Evolutionary conservation across 306 rosid species (phyloP).

Genomic region (Casuarina glauca): DNA sequence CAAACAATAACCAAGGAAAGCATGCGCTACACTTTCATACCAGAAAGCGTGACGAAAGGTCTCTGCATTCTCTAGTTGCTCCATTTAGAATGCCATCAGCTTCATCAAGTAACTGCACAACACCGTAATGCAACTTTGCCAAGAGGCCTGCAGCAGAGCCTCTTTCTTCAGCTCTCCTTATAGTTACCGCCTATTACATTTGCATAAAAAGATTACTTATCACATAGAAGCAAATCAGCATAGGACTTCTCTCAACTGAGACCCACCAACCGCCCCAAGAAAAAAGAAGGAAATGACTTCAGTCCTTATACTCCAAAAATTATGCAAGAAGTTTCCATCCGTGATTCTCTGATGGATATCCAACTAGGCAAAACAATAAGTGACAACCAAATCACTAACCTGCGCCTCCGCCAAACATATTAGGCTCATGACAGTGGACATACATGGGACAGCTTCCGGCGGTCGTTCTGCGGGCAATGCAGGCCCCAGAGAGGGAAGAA

Average conservation of each 20-base stretch:
- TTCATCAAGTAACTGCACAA: slow-evolving; percentile 64
- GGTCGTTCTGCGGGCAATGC: slow-evolving; percentile 51
- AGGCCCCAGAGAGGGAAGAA: slow-evolving; percentile 48
- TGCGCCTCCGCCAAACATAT: slow-evolving; percentile 83
- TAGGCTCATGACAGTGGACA: slow-evolving; percentile 62
- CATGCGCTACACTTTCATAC: slow-evolving; percentile 36
- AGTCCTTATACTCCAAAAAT: neutral
- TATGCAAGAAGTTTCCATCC: slow-evolving; percentile 2
- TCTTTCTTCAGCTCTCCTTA: slow-evolving; percentile 73
- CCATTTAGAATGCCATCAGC: slow-evolving; percentile 37
- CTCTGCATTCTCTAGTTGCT: slow-evolving; percentile 40
- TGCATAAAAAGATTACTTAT: slow-evolving; percentile 18
- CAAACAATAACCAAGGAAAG: neutral
- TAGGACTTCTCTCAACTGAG: neutral
- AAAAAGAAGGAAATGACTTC: neutral
- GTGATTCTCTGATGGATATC: slow-evolving; percentile 3
- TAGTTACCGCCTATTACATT: slow-evolving; percentile 61
- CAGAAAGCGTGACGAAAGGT: slow-evolving; percentile 48
- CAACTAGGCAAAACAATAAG: slow-evolving; percentile 5
- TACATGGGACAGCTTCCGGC: slow-evolving; percentile 54
- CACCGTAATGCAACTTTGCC: slow-evolving; percentile 76
- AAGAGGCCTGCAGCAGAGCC: slow-evolving; percentile 59
- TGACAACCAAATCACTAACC: slow-evolving; percentile 42
- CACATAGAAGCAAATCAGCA: neutral
- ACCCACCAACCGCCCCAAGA: neutral